Evolutionary conservation across 805 yeast genomes (phyloP).

Genomic region (Tetrapisispora pingtungensis): DNA sequence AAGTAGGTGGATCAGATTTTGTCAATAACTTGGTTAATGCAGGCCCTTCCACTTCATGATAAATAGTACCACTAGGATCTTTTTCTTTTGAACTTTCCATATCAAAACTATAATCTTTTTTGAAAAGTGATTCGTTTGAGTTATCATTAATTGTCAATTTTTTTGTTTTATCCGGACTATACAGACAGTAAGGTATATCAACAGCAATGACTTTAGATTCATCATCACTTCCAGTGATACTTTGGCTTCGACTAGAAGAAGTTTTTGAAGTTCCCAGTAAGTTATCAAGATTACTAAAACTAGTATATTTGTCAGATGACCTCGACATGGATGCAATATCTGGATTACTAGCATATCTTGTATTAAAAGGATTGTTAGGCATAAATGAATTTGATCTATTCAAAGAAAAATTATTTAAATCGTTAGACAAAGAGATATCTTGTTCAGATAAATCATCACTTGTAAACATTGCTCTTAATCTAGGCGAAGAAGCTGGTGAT

Average conservation of each 20-base stretch:
- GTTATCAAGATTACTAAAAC: slow-evolving; percentile 14
- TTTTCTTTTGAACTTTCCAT: neutral
- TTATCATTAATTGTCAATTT: neutral
- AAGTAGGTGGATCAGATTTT: slow-evolving; percentile 28
- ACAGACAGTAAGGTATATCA: slow-evolving; percentile 1
- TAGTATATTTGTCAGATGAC: neutral
- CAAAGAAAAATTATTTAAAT: neutral
- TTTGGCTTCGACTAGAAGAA: too few species aligned
- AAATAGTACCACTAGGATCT: neutral
- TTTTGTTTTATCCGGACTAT: neutral
- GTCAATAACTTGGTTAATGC: neutral
- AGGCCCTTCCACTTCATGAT: slow-evolving; percentile 3
- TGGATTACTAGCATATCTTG: neutral
- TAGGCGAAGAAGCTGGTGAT: slow-evolving; percentile 15
- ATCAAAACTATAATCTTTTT: neutral
- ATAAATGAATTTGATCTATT: neutral
- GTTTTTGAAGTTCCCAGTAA: slow-evolving; percentile 8
- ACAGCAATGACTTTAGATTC: neutral
- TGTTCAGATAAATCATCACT: slow-evolving; percentile 14
- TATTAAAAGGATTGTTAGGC: neutral
- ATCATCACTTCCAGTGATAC: neutral
- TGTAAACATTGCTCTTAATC: slow-evolving; percentile 7
- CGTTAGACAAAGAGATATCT: slow-evolving; percentile 7
- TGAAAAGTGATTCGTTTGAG: neutral
- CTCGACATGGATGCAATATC: neutral